A percentile compares a stretch with the other conserved stretches of the same genome.
phyloP scores from a whole-genome alignment of 352 stramenopile species.

The Pythium biforme region DNA sequence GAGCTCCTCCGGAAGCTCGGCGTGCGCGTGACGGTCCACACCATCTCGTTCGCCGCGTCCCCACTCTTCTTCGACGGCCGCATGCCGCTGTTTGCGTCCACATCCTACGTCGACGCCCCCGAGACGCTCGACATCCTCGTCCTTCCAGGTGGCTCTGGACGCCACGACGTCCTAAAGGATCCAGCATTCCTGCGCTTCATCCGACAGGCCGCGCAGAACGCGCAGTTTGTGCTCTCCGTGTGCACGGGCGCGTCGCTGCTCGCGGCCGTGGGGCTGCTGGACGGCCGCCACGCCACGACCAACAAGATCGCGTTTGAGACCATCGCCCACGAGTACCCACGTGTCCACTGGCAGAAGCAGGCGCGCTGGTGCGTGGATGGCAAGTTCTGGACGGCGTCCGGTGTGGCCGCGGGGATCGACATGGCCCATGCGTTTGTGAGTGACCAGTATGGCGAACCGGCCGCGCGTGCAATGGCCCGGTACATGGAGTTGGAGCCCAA shows the following conservation, averaged over 20 bases:
- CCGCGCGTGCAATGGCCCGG: no score
- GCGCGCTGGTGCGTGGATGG: slow-evolving; percentile 55
- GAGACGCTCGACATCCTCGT: slow-evolving; percentile 42
- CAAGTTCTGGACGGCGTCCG: slow-evolving; percentile 56
- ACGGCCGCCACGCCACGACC: slow-evolving; percentile 50
- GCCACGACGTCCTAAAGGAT: slow-evolving; percentile 33
- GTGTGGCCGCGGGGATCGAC: slow-evolving; percentile 61
- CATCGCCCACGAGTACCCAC: slow-evolving; percentile 28
- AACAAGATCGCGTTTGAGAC: slow-evolving; percentile 52
- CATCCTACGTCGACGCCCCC: slow-evolving; percentile 24
- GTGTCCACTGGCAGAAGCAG: slow-evolving; percentile 48
- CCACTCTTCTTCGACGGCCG: background rate
- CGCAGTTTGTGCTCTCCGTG: slow-evolving; percentile 43
- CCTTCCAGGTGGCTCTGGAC: slow-evolving; percentile 34
- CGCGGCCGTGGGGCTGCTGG: slow-evolving; percentile 40
- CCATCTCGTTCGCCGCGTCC: slow-evolving; percentile 4
- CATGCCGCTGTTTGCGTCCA: slow-evolving; percentile 25
- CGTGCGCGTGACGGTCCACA: background rate
- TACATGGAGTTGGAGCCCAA: no score
- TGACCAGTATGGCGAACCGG: no score
- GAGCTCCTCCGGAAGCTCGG: slow-evolving; percentile 7
- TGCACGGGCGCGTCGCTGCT: slow-evolving; percentile 51
- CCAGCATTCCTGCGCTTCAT: slow-evolving; percentile 39
- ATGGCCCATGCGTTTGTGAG: slow-evolving; percentile 36
- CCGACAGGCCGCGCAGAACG: slow-evolving; percentile 18